These are phyloP conservation scores for Cytidiella melzeri DNA, from an alignment of 768 basidiomycete species.

Conservation along the genomic window DNA sequence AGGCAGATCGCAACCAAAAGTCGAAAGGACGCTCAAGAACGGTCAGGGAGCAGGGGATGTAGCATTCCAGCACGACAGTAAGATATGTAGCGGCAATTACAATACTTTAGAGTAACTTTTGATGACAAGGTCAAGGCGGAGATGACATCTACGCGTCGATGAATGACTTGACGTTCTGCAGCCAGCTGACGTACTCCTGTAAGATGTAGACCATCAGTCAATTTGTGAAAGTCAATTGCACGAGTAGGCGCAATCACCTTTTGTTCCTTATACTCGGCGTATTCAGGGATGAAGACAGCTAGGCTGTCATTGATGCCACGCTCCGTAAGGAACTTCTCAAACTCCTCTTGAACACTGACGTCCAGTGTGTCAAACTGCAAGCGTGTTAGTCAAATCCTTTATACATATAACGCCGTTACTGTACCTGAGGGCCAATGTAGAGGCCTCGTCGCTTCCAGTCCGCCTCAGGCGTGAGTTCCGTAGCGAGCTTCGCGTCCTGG, in stretches of 20 bases:
- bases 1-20: no score
- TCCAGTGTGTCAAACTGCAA: conserved; percentile 86
- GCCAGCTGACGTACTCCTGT: conserved; percentile 91
- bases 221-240: background rate
- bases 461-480: conserved; percentile 76
- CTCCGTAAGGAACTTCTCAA: conserved; percentile 85
- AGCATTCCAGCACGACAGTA: conserved; percentile 1
- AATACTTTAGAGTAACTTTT: conserved; percentile 4
- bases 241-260: conserved; percentile 44
- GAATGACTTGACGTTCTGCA: conserved; percentile 76
- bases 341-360: conserved; percentile 79
- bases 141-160: conserved; percentile 41
- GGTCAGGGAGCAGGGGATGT: conserved; percentile 2
- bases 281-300: conserved; percentile 85
- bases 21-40: no score
- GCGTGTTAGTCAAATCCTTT: background rate
- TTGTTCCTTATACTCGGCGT: conserved; percentile 89
- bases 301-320: conserved; percentile 80
- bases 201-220: background rate
- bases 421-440: conserved; percentile 87
- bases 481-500: conserved; percentile 61
- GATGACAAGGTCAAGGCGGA: background rate
- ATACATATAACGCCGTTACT: conserved; percentile 18
- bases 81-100: background rate
- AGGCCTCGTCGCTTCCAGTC: conserved; percentile 91